Evolutionary conservation across 345 rosid species (phyloP), one percentile per base, ranked within the genome.

Genomic region (Salix exigua): DNA sequence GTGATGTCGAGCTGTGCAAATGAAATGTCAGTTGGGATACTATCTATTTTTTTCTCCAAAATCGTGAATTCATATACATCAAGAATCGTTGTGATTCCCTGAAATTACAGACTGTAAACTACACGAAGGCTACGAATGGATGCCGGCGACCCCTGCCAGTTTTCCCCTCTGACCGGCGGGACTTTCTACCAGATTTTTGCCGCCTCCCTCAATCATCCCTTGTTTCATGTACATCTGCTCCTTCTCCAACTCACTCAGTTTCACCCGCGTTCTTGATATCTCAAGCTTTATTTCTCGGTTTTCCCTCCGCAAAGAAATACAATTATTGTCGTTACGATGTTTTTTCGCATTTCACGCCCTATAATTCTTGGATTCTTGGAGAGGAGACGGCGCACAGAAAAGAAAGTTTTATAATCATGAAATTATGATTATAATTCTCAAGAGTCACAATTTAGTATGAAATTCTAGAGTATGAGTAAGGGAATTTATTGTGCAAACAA

Each of bases 241-340:
- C 77, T 89, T 91, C 89, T 89, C 92, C 73, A 89, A 65, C 79
- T 91, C 92, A 9, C 89, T 86, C 58, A 91, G 83, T 80, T 91
- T 88, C 79, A 86, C 89, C 80, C 95, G 75, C 95, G 88, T 91
- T 66, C 95, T 87, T 6, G 92, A 91, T 70, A 91, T 87, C 76
- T 91, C 92, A 1, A 88, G 90, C 85, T 91, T 91, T 28, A 89
- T 87, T 73, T 91, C 91, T 58, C 94, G 81, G 73, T 89, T 91
- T 79, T 91, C 94, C 81, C 94, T 86, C 77, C 92, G 80, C 21
- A 91, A 38, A 7, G 92, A 91, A 30, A 30, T 30, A 30, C 2
- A 0, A 30, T 30, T 30, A 30, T 30, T 30, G 4, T 30, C 31
- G 31, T 30, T 30, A 30, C 0, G 4, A 30, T 30, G 31, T 30